These are phyloP conservation scores for Botrytis hyacinthi DNA, from an alignment of 2,329 filamentous ascomycete species.

Conservation along the genomic window DNA sequence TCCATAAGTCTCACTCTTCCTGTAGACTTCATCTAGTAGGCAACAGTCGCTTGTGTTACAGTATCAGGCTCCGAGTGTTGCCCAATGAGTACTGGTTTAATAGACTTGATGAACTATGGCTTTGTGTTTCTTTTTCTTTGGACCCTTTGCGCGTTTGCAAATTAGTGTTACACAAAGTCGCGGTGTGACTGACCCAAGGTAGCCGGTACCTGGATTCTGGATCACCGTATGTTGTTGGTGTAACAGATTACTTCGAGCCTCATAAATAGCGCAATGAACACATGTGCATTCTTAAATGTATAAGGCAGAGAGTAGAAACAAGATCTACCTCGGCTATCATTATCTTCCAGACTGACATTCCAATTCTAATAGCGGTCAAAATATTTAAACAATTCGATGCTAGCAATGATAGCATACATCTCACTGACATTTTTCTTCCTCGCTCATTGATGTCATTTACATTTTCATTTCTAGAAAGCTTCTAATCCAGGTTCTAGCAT, in stretches of 20 bases:
- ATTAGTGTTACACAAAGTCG: neutral
- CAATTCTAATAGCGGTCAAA: neutral
- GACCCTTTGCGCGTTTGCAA: neutral
- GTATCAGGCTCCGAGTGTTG: neutral
- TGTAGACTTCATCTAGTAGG: neutral
- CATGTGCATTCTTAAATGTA: neutral
- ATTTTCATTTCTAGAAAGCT: too few species aligned
- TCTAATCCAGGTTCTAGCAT: neutral
- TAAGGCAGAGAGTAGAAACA: neutral
- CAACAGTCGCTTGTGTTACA: neutral
- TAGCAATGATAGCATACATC: neutral
- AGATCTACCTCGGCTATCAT: neutral
- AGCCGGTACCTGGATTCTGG: neutral
- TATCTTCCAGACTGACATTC: neutral
- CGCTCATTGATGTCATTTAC: neutral
- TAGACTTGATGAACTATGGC: neutral
- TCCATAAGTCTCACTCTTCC: neutral
- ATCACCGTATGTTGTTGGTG: neutral
- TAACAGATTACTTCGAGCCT: neutral
- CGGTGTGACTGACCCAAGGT: neutral
- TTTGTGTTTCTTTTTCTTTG: neutral
- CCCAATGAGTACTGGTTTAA: neutral
- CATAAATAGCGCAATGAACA: neutral
- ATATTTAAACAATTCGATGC: neutral
- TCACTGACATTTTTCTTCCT: neutral